Percentiles rank a stretch among this genome's conserved stretches.
Conservation (phyloP, 2,329 filamentous ascomycete species). For the Falciphora oryzae region DNA sequence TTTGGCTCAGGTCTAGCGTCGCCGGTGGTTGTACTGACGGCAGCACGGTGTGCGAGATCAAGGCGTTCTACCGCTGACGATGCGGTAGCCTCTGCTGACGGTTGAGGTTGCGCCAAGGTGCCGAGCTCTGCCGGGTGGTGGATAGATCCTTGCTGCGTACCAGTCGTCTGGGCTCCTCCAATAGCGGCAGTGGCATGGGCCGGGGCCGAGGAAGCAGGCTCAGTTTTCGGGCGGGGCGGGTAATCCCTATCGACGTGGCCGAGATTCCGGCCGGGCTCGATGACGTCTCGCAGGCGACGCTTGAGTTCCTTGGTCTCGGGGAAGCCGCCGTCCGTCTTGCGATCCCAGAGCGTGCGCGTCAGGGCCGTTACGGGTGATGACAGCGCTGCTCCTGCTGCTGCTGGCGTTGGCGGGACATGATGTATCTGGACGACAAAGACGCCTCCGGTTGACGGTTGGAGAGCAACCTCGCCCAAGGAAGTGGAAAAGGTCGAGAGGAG, state of each 20-base stretch:
- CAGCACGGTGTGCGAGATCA: not conserved
- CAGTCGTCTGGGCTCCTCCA: not conserved
- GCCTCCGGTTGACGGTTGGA: constrained; percentile 81
- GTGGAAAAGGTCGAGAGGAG: constrained; percentile 88
- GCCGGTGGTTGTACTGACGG: not conserved
- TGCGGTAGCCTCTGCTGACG: not conserved
- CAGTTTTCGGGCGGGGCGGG: not conserved
- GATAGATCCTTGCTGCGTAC: not conserved
- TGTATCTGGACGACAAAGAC: constrained; percentile 69
- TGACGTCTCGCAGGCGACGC: constrained; percentile 71
- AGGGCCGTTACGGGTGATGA: constrained; percentile 23
- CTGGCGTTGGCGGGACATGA: constrained; percentile 15
- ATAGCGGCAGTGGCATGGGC: not conserved
- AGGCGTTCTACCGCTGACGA: not conserved
- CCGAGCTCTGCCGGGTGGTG: not conserved
- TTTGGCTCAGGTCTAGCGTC: not conserved
- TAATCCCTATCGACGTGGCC: constrained; percentile 70
- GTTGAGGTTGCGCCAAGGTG: not conserved
- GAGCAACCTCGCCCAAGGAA: constrained; percentile 76
- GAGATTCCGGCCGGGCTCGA: constrained; percentile 71
- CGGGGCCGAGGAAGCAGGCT: too few species aligned
- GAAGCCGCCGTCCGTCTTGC: constrained; percentile 81
- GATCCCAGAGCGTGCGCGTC: constrained; percentile 73
- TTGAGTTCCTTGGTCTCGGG: constrained; percentile 92
- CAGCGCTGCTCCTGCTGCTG: not conserved